These are phyloP conservation scores for Pichiaceae sp. DNA, from an alignment of 1,139 yeast genomes.

Conservation along the genomic window DNA sequence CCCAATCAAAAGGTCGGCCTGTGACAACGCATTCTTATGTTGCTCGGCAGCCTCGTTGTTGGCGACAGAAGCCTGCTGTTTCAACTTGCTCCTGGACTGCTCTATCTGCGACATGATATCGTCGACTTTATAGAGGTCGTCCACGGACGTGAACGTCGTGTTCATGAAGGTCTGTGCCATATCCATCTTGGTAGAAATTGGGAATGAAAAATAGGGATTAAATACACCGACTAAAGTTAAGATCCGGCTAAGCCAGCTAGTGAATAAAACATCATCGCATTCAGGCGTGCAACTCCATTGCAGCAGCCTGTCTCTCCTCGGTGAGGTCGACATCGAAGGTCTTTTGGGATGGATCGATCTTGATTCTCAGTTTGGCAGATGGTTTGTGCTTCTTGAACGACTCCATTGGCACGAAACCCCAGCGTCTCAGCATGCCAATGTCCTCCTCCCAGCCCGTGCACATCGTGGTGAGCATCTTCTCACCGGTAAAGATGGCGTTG, in stretches of 20 bases:
- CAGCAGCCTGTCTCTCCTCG: not conserved
- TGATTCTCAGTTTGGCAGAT: slow-evolving; percentile 4
- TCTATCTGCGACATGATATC: slow-evolving; percentile 5
- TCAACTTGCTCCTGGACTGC: not conserved
- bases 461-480: slow-evolving; percentile 74
- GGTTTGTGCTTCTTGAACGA: slow-evolving; percentile 28
- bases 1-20: not conserved
- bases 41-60: not conserved
- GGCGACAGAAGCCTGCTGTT: not conserved
- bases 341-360: not conserved
- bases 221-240: not conserved
- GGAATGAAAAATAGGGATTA: not conserved
- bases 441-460: slow-evolving; percentile 86
- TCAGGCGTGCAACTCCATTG: not conserved
- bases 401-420: slow-evolving; percentile 71
- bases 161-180: slow-evolving; percentile 6
- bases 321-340: not conserved
- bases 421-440: slow-evolving; percentile 51
- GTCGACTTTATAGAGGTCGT: slow-evolving; percentile 6
- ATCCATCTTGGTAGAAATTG: not conserved
- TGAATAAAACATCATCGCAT: not conserved
- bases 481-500: slow-evolving; percentile 77
- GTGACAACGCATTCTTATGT: not conserved
- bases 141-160: slow-evolving; percentile 5
- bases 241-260: not conserved